Evolutionary conservation across 768 basidiomycete species (phyloP).

Genomic region (Gautieria morchelliformis): DNA sequence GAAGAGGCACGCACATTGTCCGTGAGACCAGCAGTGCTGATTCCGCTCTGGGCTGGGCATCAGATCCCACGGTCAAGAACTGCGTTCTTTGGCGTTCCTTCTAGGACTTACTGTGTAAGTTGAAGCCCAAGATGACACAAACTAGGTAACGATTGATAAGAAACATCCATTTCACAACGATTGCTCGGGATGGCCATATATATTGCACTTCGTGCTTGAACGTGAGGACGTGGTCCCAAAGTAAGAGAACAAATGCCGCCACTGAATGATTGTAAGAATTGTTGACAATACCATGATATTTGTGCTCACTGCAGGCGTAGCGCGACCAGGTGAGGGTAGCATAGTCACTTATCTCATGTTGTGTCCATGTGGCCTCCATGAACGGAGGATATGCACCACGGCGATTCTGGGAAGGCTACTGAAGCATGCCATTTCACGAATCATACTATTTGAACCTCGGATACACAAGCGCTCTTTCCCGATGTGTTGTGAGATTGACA

Average conservation of each 20-base stretch:
- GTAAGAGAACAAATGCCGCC: conserved; percentile 22
- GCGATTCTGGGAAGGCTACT: no score
- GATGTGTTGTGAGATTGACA: no score
- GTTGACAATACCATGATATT: background rate
- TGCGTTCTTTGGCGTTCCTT: no score
- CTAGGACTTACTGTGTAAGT: conserved; percentile 19
- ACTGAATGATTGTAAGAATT: conserved; percentile 14
- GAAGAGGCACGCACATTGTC: background rate
- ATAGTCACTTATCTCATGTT: background rate
- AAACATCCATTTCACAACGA: conserved; percentile 29
- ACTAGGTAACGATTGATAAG: conserved; percentile 32
- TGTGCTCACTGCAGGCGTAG: background rate
- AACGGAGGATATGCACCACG: background rate
- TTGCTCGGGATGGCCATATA: conserved; percentile 30
- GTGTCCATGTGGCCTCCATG: background rate
- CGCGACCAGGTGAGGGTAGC: background rate
- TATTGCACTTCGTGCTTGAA: conserved; percentile 30
- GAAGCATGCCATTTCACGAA: no score
- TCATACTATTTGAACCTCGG: no score
- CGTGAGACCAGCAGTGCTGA: background rate
- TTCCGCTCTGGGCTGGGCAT: background rate
- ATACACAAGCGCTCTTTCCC: no score
- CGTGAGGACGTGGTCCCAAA: conserved; percentile 35
- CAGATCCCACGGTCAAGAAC: background rate
- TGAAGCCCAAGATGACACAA: conserved; percentile 15